A percentile compares a stretch with the other conserved stretches of the same genome.
Evolutionary conservation across 108 stramenopile genomes (phyloP).

Genomic region (Epithemia pelagica): DNA sequence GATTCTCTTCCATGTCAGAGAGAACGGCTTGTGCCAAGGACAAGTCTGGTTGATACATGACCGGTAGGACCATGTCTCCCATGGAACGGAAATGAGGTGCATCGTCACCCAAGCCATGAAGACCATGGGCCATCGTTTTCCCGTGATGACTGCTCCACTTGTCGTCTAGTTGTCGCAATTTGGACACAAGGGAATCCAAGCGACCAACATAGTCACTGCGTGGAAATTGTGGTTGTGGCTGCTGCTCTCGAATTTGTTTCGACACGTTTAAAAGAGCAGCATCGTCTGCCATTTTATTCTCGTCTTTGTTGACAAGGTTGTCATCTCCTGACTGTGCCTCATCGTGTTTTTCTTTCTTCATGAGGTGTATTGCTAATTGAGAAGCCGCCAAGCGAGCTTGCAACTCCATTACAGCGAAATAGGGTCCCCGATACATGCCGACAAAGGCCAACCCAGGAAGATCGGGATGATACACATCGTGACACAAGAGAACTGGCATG

Average conservation of each 20-base stretch:
- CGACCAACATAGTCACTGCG: constrained; percentile 49
- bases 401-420: constrained; percentile 60
- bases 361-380: background rate
- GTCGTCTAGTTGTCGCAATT: constrained; percentile 17
- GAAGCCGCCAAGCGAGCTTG: constrained; percentile 50
- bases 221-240: constrained; percentile 57
- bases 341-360: background rate
- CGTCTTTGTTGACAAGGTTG: constrained; percentile 24
- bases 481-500: constrained; percentile 38
- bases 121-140: background rate
- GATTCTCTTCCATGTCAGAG: constrained; percentile 47
- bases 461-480: constrained; percentile 49
- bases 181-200: constrained; percentile 40
- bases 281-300: constrained; percentile 8
- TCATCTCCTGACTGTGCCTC: background rate
- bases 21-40: constrained; percentile 37
- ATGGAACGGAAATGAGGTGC: background rate
- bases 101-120: background rate
- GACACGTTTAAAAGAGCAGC: constrained; percentile 28
- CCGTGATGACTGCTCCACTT: background rate
- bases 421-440: constrained; percentile 68
- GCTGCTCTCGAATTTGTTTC: constrained; percentile 31
- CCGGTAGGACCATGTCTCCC: constrained; percentile 42
- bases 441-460: constrained; percentile 52
- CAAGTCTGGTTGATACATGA: constrained; percentile 39